Evolutionary conservation across 192 early-diverging fungal species (phyloP), one percentile per base, ranked within the genome.

Genomic region (Backusella luteola): DNA sequence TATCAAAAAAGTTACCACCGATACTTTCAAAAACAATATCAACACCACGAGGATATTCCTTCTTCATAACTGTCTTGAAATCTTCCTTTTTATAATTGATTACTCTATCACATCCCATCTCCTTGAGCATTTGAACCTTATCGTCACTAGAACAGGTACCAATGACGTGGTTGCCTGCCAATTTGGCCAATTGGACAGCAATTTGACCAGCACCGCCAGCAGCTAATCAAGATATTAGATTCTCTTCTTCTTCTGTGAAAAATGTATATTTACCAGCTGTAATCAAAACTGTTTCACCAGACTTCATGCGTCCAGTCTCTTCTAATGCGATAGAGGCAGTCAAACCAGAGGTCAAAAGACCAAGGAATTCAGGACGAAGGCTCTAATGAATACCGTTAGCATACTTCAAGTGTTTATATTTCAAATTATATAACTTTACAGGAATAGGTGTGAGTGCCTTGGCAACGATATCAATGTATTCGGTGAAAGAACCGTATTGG

Each of bases 11-110:
- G 42, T 88, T 71, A 8, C 89, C 89, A 41, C 89, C 89, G 19
- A 90, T 85, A 21, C 74, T 78, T 75, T 90, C 89, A 83, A 84
- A 90, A 1, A 90, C 84, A 66, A 90, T 84, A 73, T 90, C 86
- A 29, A 89, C 77, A 15, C 89, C 89, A 32, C 77, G 75, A 39
- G 85, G 86, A 71, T 87, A 89, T 80, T 89, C 87, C 38, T 83
- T 85, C 73, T 81, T 83, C 68, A 90, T 67, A 2, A 89, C 89
- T 35, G 73, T 56, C 6, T 71, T 72, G 32, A 89, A 68, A 67
- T 87, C 77, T 69, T 90, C 87, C 26, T 79, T 88, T 76, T 86
- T 87, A 81, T 90, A 90, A 70, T 90, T 89, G 81, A 90, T 84
- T 12, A 86, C 85, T 14, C 87, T 74, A 69, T 89, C 89, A 73